phyloP scores from a whole-genome alignment of 768 basidiomycete genomes.

The Austroboletus festivus region DNA sequence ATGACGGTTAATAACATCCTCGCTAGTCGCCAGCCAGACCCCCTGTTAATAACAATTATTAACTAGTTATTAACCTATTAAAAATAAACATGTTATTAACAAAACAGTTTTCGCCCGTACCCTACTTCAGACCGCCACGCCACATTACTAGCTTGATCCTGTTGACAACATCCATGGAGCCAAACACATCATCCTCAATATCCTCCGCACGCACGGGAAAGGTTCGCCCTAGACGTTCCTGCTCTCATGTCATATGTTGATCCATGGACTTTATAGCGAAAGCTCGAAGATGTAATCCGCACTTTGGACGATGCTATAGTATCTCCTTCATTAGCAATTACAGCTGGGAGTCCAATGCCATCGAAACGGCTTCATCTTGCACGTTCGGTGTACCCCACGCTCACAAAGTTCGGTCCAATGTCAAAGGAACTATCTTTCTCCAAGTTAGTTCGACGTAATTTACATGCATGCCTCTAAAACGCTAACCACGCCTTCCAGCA shows the following conservation, averaged over 20 bases:
- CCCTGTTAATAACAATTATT: too few species aligned
- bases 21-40: too few species aligned
- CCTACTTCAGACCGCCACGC: constrained; percentile 4
- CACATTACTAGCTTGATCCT: neutral
- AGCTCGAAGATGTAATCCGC: constrained; percentile 79
- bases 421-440: constrained; percentile 41
- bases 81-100: too few species aligned
- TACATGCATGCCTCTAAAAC: constrained; percentile 4
- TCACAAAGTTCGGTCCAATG: constrained; percentile 74
- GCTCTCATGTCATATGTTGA: neutral
- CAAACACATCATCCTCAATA: constrained; percentile 7
- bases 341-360: constrained; percentile 33
- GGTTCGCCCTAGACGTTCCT: constrained; percentile 25
- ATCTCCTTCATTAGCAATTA: constrained; percentile 29
- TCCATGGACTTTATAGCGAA: constrained; percentile 46
- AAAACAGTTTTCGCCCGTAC: too few species aligned
- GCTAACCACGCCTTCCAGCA: neutral
- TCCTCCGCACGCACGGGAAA: constrained; percentile 41
- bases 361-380: constrained; percentile 54
- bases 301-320: constrained; percentile 63
- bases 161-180: constrained; percentile 16
- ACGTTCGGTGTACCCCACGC: constrained; percentile 70
- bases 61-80: too few species aligned
- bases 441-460: constrained; percentile 11
- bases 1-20: too few species aligned